Evolutionary conservation across 148 eudicot species (phyloP).

Genomic region (Rhododendron molle): DNA sequence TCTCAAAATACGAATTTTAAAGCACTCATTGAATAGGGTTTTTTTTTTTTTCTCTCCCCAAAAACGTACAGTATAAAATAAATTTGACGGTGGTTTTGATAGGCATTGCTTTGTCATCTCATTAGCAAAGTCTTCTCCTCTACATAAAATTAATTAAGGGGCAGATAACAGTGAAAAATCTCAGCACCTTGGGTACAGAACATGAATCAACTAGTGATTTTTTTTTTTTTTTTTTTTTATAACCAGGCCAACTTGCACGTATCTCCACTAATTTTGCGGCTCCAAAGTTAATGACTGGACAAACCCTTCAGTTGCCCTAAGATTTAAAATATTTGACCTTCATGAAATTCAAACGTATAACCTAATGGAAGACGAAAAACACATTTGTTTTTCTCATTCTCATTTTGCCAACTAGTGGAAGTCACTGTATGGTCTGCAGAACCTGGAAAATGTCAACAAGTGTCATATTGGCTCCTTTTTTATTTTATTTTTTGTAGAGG

Average conservation of each 20-base stretch:
- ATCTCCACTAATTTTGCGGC: too few species aligned
- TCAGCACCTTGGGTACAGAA: background rate
- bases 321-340: too few species aligned
- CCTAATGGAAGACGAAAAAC: background rate
- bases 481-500: background rate
- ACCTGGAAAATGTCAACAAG: background rate
- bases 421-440: background rate
- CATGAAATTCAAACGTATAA: background rate
- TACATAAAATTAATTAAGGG: background rate
- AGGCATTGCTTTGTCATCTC: background rate
- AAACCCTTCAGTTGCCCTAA: too few species aligned
- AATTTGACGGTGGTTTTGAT: background rate
- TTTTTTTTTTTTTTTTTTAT: too few species aligned
- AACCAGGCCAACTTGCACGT: too few species aligned
- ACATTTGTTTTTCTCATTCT: too few species aligned
- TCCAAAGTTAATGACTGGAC: too few species aligned
- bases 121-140: background rate
- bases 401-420: background rate
- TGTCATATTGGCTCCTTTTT: too few species aligned
- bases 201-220: background rate
- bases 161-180: background rate
- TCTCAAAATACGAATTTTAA: too few species aligned
- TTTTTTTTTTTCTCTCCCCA: background rate
- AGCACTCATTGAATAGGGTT: too few species aligned
- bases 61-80: background rate